Base-by-base conservation (phyloP, 805 yeast species). In the Suhomyces faveliae region DNA sequence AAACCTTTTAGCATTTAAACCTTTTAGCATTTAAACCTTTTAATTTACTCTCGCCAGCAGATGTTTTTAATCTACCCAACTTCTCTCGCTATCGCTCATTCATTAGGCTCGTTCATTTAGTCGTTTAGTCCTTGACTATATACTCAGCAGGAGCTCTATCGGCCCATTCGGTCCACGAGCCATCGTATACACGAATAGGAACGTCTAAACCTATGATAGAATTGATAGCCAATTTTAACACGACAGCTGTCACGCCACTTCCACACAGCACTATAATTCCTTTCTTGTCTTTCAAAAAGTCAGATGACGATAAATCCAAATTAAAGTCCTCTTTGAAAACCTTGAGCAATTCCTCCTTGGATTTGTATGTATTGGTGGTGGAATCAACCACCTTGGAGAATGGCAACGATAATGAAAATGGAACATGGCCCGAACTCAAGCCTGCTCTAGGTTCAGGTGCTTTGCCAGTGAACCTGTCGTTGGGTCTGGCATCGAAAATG, bases 231-330 rank as follows among this genome's bases (percentile, higher is more conserved):
- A 85, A 71, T 65, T 87, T 85, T 40, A 53, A 76, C 35, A 94
- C 83, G 53, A 92, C 89, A 0, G 97, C 98, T 9, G 97, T 85
- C 42, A 94, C 97, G 40, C 98, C 99, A 0, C 97, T 85, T 23
- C 98, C 99, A 63, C 99, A 94, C 88, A 88, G 82, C 35, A 86
- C 87, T 43, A 94, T 81, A 15, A 87, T 81, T 10, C 89, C 91
- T 58, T 85, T 84, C 13, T 73, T 66, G 15, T 59, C 68, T 38
- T 63, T 64, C 30, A 74, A 56, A 41, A 53, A 53, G 9, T 57
- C 49, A 48, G 66, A 45, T 49, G 57, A 50, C 15, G 60, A 42
- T 35, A 76, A 63, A 37, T 67, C 69, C 7, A 72, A 35, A 6
- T 58, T 64, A 40, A 63, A 67, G 9, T 67, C 71, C 3, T 49